Evolutionary conservation across 257 asterid species (phyloP).

Genomic region (Plectranthus barbatus): DNA sequence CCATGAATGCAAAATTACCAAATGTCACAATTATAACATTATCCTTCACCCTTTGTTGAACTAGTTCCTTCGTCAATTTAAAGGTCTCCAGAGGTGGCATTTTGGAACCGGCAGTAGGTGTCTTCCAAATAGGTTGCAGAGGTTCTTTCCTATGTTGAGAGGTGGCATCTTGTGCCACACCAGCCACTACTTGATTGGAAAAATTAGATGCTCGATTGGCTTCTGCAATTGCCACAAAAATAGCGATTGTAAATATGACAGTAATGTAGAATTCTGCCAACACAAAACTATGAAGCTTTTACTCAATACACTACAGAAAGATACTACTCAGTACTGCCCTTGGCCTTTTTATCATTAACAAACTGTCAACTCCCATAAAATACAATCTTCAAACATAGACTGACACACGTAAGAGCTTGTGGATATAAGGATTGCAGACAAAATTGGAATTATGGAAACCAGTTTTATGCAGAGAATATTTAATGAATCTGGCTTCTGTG

Average conservation of each 20-base stretch:
- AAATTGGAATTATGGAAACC: background rate
- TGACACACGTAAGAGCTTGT: background rate
- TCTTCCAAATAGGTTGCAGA: constrained; percentile 59
- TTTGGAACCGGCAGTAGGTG: constrained; percentile 75
- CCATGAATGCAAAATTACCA: constrained; percentile 98
- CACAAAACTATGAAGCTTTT: background rate
- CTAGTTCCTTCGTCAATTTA: constrained; percentile 66
- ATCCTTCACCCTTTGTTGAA: constrained; percentile 67
- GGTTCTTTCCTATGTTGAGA: constrained; percentile 22
- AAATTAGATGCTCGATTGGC: constrained; percentile 25
- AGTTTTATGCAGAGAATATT: background rate
- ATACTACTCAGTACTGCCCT: background rate
- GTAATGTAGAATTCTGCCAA: background rate
- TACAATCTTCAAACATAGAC: background rate
- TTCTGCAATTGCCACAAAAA: constrained; percentile 17
- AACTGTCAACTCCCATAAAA: background rate
- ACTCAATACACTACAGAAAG: no score
- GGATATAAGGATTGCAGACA: background rate
- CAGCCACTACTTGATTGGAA: constrained; percentile 29
- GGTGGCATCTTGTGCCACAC: constrained; percentile 16
- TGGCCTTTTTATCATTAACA: background rate
- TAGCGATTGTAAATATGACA: background rate
- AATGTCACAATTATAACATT: constrained; percentile 76
- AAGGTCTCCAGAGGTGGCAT: constrained; percentile 75
- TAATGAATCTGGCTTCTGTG: background rate